A percentile compares a stretch with the other conserved stretches of the same genome.
phyloP scores from a whole-genome alignment of 805 yeast genomes.

The Suhomyces prunicola region DNA sequence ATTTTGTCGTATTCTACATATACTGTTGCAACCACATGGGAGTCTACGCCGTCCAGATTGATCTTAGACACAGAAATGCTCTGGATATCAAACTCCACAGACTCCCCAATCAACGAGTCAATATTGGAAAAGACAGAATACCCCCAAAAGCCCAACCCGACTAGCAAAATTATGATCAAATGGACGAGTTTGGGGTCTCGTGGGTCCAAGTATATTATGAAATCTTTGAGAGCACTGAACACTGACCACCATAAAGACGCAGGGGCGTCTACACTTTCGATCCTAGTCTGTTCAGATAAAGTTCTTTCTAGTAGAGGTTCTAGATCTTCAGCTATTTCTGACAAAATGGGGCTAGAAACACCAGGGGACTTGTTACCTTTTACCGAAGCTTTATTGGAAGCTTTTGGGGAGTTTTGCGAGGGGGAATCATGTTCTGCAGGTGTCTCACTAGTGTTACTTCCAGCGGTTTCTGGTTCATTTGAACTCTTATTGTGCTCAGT shows the following conservation, averaged over 20 bases:
- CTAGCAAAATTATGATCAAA: conserved; percentile 2
- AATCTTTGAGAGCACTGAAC: neutral
- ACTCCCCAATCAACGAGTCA: conserved; percentile 14
- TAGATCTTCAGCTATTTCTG: neutral
- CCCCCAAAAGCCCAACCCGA: conserved; percentile 2
- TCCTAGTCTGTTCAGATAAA: neutral
- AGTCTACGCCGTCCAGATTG: conserved; percentile 24
- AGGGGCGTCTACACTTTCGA: neutral
- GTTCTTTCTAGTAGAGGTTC: neutral
- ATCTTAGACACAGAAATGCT: conserved; percentile 21
- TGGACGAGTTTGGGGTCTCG: conserved; percentile 6
- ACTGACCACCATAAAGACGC: conserved; percentile 1
- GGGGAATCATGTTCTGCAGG: too few species aligned
- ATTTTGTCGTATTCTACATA: conserved; percentile 27
- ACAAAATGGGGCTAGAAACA: neutral
- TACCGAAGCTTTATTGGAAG: neutral
- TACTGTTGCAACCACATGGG: conserved; percentile 26
- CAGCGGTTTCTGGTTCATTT: neutral
- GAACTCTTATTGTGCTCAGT: neutral
- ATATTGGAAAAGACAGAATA: conserved; percentile 7
- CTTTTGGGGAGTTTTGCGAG: neutral
- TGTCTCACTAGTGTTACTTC: too few species aligned
- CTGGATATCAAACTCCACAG: conserved; percentile 22
- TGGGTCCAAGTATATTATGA: conserved; percentile 4
- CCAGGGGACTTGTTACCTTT: neutral